phyloP scores from a whole-genome alignment of 106 monocot genomes.

The Dactylorhiza incarnata region DNA sequence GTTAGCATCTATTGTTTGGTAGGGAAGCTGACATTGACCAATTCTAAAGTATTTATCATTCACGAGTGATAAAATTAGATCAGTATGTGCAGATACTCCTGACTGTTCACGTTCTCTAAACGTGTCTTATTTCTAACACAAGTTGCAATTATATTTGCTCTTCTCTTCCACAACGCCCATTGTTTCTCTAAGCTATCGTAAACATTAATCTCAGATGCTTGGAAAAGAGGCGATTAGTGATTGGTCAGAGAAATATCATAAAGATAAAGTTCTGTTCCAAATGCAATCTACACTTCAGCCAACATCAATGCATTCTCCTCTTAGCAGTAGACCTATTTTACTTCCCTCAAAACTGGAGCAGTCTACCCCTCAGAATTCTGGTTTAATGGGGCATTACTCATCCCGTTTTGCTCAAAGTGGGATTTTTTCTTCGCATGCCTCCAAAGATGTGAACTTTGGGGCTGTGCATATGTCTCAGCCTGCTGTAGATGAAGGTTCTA shows the following conservation, averaged over 20 bases:
- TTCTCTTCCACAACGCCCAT: too few species aligned
- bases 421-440: slow-evolving; percentile 19
- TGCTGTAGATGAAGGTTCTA: slow-evolving; percentile 73
- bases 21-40: slow-evolving; percentile 37
- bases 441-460: too few species aligned
- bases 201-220: too few species aligned
- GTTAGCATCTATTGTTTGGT: slow-evolving; percentile 25
- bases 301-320: slow-evolving; percentile 28
- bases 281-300: too few species aligned
- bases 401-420: slow-evolving; percentile 26
- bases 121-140: too few species aligned
- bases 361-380: slow-evolving; percentile 13
- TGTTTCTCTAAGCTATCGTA: too few species aligned
- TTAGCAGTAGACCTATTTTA: slow-evolving; percentile 23
- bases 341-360: slow-evolving; percentile 26
- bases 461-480: slow-evolving; percentile 37
- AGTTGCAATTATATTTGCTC: too few species aligned
- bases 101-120: too few species aligned
- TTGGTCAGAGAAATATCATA: too few species aligned
- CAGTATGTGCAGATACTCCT: slow-evolving; percentile 20
- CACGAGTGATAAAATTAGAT: slow-evolving; percentile 28
- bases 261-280: too few species aligned
- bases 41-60: slow-evolving; percentile 45
- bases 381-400: slow-evolving; percentile 22
- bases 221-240: too few species aligned